A percentile compares a stretch with the other conserved stretches of the same genome.
Conservation (phyloP, 441 rosid genomes). For the Mallotus repandus region DNA sequence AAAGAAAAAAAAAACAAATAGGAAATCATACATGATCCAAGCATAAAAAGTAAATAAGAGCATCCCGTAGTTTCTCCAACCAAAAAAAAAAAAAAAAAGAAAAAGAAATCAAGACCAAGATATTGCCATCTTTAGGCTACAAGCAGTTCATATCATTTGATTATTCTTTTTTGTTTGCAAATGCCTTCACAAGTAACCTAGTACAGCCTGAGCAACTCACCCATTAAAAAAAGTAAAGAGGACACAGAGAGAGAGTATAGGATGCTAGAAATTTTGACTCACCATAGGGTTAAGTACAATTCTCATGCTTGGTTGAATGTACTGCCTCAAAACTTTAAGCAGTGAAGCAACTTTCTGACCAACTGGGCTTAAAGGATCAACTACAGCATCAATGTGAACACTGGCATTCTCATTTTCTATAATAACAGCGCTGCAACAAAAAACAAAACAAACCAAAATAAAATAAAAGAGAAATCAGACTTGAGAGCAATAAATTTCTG, state of each 20-base stretch:
- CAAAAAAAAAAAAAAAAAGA: no score
- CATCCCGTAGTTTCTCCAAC: no score
- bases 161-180: no score
- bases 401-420: conserved; percentile 69
- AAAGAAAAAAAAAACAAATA: neutral
- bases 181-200: no score
- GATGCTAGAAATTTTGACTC: conserved; percentile 31
- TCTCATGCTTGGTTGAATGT: conserved; percentile 92
- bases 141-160: no score
- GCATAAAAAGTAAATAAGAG: neutral
- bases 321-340: conserved; percentile 74
- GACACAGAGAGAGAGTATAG: neutral
- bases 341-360: conserved; percentile 93
- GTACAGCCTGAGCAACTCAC: neutral
- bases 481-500: neutral
- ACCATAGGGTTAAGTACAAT: conserved; percentile 96
- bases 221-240: neutral
- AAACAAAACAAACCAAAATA: neutral
- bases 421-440: conserved; percentile 74
- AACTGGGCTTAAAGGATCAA: conserved; percentile 89
- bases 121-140: no score
- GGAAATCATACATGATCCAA: neutral
- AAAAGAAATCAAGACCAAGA: no score
- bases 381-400: conserved; percentile 90
- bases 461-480: conserved; percentile 16